Conservation (phyloP, 2,329 filamentous ascomycete species). For the Cladosporium sphaerospermum region DNA sequence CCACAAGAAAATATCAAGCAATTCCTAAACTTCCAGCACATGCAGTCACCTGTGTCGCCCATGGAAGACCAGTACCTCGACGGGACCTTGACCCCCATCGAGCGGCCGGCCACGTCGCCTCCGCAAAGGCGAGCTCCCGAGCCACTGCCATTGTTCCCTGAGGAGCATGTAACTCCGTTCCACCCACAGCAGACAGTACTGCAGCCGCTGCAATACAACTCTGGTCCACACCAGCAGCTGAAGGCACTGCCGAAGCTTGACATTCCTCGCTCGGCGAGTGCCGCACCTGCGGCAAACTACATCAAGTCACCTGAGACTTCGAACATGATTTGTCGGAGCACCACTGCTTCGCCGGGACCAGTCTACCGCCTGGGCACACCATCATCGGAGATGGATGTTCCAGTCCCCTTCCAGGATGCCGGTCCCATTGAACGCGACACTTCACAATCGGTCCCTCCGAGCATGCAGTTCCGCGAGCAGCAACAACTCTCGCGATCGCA, state of each 20-base stretch:
- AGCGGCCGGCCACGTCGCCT: constrained; percentile 8
- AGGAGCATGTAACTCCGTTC: constrained; percentile 45
- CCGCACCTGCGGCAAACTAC: constrained; percentile 30
- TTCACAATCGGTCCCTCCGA: constrained; percentile 87
- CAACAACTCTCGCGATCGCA: constrained; percentile 30
- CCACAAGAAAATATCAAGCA: constrained; percentile 90
- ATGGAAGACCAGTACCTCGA: constrained; percentile 43
- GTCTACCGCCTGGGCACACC: constrained; percentile 76
- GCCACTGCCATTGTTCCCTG: constrained; percentile 34
- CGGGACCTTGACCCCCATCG: constrained; percentile 30
- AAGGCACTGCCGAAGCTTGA: constrained; percentile 50
- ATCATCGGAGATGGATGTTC: constrained; percentile 85
- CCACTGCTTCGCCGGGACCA: constrained; percentile 47
- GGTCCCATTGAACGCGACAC: constrained; percentile 70
- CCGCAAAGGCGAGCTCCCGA: constrained; percentile 2
- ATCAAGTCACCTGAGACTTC: constrained; percentile 29
- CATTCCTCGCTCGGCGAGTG: constrained; percentile 44
- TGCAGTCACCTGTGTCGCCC: constrained; percentile 41
- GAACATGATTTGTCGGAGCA: constrained; percentile 42
- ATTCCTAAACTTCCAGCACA: constrained; percentile 79
- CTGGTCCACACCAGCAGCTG: constrained; percentile 46
- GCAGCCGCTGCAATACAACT: constrained; percentile 33
- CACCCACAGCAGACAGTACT: constrained; percentile 36
- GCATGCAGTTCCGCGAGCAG: constrained; percentile 70
- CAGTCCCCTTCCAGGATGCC: constrained; percentile 64